phyloP scores from a whole-genome alignment of 495 filamentous ascomycete genomes.

The Aspergillus saccharolyticus region DNA sequence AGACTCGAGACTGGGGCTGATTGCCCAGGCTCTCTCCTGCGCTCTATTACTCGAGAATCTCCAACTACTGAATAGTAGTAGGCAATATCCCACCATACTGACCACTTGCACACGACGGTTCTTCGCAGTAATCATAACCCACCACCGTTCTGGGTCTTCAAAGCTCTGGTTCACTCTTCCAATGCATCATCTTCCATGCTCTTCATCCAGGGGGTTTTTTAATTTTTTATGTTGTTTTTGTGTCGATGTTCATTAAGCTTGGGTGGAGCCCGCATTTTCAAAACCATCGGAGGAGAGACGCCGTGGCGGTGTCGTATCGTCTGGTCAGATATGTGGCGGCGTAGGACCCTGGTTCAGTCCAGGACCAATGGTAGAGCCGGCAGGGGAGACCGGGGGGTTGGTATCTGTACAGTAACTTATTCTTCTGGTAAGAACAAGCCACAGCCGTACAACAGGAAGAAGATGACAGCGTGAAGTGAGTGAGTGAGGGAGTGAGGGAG shows the following conservation, averaged over 20 bases:
- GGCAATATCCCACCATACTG: too few species aligned
- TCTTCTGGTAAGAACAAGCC: neutral
- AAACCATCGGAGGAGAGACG: neutral
- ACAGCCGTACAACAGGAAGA: conserved; percentile 2
- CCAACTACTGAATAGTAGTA: too few species aligned
- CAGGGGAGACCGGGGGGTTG: conserved; percentile 2
- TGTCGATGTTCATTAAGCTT: neutral
- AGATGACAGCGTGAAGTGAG: conserved; percentile 6
- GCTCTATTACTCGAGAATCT: too few species aligned
- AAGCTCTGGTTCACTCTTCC: too few species aligned
- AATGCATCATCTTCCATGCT: neutral
- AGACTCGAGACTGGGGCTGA: too few species aligned
- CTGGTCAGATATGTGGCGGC: conserved; percentile 1
- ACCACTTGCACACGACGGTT: too few species aligned
- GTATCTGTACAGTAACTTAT: neutral
- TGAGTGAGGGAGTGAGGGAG: too few species aligned
- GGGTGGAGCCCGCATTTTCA: neutral
- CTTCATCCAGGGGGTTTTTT: conserved; percentile 5
- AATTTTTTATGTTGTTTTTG: too few species aligned
- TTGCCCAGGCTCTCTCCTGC: too few species aligned
- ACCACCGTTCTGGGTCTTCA: too few species aligned
- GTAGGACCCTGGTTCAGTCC: neutral
- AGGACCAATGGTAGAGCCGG: neutral
- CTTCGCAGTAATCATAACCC: too few species aligned
- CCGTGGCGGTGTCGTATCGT: conserved; percentile 7